A percentile compares a stretch with the other conserved stretches of the same genome.
phyloP scores from a whole-genome alignment of 768 basidiomycete species.

The Podaxis carcinomalis region DNA sequence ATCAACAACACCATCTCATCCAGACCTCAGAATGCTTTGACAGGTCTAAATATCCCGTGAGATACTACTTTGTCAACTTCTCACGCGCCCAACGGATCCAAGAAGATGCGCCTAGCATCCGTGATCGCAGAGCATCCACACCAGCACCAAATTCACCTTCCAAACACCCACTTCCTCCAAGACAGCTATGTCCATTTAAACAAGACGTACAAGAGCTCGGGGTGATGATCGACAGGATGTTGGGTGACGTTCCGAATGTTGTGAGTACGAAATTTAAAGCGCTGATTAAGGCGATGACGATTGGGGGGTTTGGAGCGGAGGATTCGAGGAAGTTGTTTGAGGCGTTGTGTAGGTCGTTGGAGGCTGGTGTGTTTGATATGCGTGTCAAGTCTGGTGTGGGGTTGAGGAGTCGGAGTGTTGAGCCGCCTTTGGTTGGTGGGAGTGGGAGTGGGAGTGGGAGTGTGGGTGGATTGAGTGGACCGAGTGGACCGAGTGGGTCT shows the following conservation, averaged over 20 bases:
- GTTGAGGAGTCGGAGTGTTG: neutral
- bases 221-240: conserved; percentile 29
- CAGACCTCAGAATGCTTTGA: conserved; percentile 25
- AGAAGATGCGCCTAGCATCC: neutral
- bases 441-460: neutral
- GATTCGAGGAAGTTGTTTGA: conserved; percentile 47
- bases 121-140: neutral
- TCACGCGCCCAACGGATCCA: conserved; percentile 18
- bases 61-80: conserved; percentile 33
- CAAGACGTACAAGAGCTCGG: conserved; percentile 40
- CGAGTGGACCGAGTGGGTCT: too few relatives aligned
- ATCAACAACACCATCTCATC: conserved; percentile 4
- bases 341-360: conserved; percentile 40
- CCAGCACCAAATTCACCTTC: neutral
- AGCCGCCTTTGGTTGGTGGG: neutral
- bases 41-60: conserved; percentile 31
- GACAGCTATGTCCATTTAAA: conserved; percentile 20
- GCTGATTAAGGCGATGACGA: conserved; percentile 43
- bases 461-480: neutral
- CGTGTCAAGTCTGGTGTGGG: neutral
- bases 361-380: conserved; percentile 35
- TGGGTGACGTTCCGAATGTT: conserved; percentile 24
- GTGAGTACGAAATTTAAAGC: conserved; percentile 31
- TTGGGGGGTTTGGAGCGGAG: conserved; percentile 45
- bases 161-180: conserved; percentile 12